A percentile compares a stretch with the other conserved stretches of the same genome.
phyloP scores from a whole-genome alignment of 768 basidiomycete genomes.

The Lentinula raphanica region DNA sequence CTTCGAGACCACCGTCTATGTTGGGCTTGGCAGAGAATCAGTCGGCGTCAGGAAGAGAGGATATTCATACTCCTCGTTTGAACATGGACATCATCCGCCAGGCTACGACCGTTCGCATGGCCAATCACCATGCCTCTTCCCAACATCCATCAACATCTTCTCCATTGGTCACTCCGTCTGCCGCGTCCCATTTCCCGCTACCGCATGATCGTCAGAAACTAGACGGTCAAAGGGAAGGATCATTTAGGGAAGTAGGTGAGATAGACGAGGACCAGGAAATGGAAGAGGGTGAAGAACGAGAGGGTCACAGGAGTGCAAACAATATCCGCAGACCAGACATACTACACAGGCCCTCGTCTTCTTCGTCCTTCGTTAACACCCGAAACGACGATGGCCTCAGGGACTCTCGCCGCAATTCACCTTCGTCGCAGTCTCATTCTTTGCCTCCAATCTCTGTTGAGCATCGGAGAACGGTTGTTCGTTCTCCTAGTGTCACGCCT shows the following conservation, averaged over 20 bases:
- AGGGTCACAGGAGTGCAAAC: background rate
- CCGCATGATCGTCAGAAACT: background rate
- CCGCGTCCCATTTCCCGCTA: background rate
- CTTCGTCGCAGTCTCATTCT: background rate
- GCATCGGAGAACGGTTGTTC: background rate
- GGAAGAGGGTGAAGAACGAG: background rate
- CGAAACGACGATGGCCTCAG: background rate
- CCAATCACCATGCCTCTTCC: background rate
- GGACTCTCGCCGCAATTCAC: background rate
- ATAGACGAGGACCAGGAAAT: background rate
- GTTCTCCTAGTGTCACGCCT: background rate
- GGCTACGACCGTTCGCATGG: background rate
- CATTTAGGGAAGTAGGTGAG: background rate
- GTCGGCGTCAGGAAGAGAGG: background rate
- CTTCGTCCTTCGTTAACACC: background rate
- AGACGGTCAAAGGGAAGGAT: background rate
- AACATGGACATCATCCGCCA: background rate
- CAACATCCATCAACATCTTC: background rate
- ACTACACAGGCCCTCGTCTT: background rate
- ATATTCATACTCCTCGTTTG: background rate
- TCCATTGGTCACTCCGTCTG: background rate
- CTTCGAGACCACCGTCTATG: background rate
- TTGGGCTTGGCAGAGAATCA: background rate
- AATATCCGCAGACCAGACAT: background rate
- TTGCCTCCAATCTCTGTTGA: background rate